These are phyloP conservation scores for Cystofilobasidium bisporidii DNA, from an alignment of 768 basidiomycete genomes.

Conservation along the genomic window DNA sequence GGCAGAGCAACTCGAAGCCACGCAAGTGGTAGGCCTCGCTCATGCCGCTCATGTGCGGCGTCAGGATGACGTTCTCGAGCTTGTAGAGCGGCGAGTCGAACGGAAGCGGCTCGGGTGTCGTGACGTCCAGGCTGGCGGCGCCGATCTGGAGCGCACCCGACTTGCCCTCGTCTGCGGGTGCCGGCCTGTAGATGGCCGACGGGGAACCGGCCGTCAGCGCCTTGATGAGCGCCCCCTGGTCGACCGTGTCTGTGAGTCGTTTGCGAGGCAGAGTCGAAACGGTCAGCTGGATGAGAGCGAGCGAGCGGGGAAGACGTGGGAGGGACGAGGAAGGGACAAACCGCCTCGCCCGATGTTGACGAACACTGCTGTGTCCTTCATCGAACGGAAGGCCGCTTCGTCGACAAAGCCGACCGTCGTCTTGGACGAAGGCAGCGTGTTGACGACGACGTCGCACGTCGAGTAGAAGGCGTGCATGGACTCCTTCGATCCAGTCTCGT, in stretches of 20 bases:
- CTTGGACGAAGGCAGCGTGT: conserved; percentile 27
- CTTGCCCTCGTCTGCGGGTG: conserved; percentile 6
- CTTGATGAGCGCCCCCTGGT: conserved; percentile 27
- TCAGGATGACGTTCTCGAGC: conserved; percentile 17
- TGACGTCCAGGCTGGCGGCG: conserved; percentile 8
- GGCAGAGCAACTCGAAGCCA: conserved; percentile 7
- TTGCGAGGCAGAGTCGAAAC: no score
- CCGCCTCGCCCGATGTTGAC: conserved; percentile 20
- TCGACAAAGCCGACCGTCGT: conserved; percentile 23
- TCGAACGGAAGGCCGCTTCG: conserved; percentile 26
- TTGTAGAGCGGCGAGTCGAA: conserved; percentile 14
- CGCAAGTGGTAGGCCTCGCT: conserved; percentile 11
- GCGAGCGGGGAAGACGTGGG: no score
- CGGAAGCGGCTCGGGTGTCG: conserved; percentile 13
- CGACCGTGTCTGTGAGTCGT: conserved; percentile 28
- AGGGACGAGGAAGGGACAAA: background rate
- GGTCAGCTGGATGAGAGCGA: background rate
- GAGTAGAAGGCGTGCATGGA: conserved; percentile 29
- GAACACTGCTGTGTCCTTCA: conserved; percentile 12
- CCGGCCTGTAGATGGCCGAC: background rate
- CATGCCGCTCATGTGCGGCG: conserved; percentile 17
- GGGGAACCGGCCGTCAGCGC: conserved; percentile 24
- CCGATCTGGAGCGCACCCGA: conserved; percentile 19
- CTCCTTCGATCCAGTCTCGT: conserved; percentile 16
- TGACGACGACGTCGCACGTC: conserved; percentile 28